These are phyloP conservation scores for Colletotrichum sp. DNA, from an alignment of 2,329 filamentous ascomycete genomes.

Conservation along the genomic window DNA sequence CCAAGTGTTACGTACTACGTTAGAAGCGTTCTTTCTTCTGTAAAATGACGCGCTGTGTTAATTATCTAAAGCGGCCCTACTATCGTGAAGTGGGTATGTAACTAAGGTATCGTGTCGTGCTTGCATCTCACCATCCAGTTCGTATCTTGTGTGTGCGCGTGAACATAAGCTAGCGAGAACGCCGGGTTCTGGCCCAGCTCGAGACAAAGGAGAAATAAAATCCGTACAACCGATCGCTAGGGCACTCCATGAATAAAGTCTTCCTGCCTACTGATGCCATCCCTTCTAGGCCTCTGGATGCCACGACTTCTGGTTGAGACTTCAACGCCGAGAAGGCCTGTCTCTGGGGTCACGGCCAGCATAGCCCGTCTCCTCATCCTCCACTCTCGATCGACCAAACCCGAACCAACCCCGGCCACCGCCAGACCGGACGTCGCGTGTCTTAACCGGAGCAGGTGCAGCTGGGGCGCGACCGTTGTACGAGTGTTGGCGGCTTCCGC, in stretches of 20 bases:
- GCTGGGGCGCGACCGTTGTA: neutral
- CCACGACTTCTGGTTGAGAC: neutral
- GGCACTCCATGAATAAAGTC: neutral
- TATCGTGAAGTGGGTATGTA: neutral
- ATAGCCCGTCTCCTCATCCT: constrained; percentile 18
- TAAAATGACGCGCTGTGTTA: neutral
- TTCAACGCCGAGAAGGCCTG: neutral
- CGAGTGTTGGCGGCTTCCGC: neutral
- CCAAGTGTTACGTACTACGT: neutral
- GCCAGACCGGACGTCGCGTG: neutral
- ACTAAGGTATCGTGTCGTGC: neutral
- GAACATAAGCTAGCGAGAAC: neutral
- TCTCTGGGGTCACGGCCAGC: neutral
- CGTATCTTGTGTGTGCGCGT: neutral
- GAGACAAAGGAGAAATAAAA: neutral
- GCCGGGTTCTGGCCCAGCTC: neutral
- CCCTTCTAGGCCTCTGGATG: neutral
- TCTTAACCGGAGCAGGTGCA: constrained; percentile 3
- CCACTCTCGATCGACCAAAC: constrained; percentile 3
- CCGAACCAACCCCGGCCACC: constrained; percentile 16
- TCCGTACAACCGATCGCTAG: neutral
- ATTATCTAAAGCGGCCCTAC: neutral
- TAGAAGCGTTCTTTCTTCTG: neutral
- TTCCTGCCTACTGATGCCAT: neutral
- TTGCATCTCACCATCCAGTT: neutral